These are phyloP conservation scores for Thymus quinquecostatus DNA, from an alignment of 257 asterid genomes.

Conservation along the genomic window DNA sequence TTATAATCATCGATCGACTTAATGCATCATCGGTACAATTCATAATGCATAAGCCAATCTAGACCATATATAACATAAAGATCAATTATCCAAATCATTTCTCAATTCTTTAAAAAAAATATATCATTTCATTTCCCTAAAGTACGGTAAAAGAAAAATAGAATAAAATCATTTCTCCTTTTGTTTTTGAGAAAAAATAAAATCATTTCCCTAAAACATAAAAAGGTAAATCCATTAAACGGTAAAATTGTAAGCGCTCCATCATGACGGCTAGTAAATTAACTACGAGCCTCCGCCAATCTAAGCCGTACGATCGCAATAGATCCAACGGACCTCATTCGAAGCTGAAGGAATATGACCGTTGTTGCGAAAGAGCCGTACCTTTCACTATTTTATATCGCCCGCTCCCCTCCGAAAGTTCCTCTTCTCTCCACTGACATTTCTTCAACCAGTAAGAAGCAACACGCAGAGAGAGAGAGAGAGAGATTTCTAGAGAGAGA, in stretches of 20 bases:
- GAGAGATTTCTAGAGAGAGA: neutral
- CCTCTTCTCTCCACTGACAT: conserved; percentile 9
- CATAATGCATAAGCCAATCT: too few species aligned
- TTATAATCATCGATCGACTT: too few species aligned
- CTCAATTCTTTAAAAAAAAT: too few species aligned
- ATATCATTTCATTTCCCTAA: too few species aligned
- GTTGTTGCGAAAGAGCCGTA: conserved; percentile 41
- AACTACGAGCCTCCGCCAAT: neutral
- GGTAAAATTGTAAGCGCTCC: conserved; percentile 26
- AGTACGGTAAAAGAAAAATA: too few species aligned
- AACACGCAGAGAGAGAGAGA: conserved; percentile 5
- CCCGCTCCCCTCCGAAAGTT: neutral
- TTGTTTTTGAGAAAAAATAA: too few species aligned
- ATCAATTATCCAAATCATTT: too few species aligned
- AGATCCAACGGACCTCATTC: conserved; percentile 43
- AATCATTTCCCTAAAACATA: too few species aligned
- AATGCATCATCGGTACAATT: too few species aligned
- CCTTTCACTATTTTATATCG: conserved; percentile 15
- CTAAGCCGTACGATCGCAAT: conserved; percentile 33
- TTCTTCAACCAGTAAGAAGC: neutral
- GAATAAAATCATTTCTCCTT: too few species aligned
- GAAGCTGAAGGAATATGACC: conserved; percentile 48
- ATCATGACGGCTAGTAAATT: conserved; percentile 53
- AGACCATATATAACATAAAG: too few species aligned
- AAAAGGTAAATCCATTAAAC: conserved; percentile 28